A percentile compares a stretch with the other conserved stretches of the same genome.
These are phyloP conservation scores for Pleurotus platypus DNA, from an alignment of 768 basidiomycete species.

Conservation along the genomic window DNA sequence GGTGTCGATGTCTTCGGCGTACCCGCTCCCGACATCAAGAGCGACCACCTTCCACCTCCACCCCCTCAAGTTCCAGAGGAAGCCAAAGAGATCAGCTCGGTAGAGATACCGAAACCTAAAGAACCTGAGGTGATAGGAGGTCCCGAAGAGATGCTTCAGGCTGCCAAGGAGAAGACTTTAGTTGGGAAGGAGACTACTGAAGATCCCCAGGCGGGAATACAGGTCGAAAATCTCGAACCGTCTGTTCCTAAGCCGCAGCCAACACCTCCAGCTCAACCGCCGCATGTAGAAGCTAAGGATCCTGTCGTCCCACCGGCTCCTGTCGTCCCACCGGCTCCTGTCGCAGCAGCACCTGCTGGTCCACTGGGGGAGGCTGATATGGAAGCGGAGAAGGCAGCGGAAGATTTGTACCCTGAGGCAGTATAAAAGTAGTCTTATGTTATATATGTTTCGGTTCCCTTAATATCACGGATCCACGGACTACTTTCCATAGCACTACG, in stretches of 20 bases:
- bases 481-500: no score
- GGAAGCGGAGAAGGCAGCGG: constrained; percentile 47
- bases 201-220: neutral
- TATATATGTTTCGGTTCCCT: no score
- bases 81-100: constrained; percentile 34
- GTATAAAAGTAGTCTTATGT: constrained; percentile 15
- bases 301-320: neutral
- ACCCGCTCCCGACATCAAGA: constrained; percentile 44
- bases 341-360: constrained; percentile 22
- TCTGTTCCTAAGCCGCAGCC: neutral
- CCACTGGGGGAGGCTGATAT: constrained; percentile 47
- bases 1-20: constrained; percentile 69
- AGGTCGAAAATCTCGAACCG: neutral
- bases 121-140: neutral
- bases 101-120: constrained; percentile 11
- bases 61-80: constrained; percentile 19
- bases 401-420: constrained; percentile 50
- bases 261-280: neutral
- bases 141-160: constrained; percentile 4
- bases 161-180: constrained; percentile 1
- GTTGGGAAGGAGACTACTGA: neutral
- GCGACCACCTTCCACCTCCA: constrained; percentile 22
- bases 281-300: neutral
- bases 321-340: neutral
- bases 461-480: no score